phyloP scores from a whole-genome alignment of 495 filamentous ascomycete species.

The Penicillium psychrofluorescens region DNA sequence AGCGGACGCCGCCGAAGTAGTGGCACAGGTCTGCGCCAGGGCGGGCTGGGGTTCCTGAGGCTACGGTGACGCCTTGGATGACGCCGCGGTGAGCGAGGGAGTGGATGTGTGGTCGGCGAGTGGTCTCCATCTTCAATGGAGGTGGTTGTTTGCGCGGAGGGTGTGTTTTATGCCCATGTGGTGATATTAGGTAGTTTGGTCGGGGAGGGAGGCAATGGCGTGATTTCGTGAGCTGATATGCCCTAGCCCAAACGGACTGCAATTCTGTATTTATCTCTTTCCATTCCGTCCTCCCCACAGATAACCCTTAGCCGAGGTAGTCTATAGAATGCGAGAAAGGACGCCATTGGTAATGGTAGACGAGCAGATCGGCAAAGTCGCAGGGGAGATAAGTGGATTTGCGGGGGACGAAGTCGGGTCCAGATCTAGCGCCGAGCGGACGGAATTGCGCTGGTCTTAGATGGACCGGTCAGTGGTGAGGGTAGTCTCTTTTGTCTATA shows the following conservation, averaged over 20 bases:
- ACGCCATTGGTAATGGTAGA: slow-evolving; percentile 11
- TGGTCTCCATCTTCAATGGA: slow-evolving; percentile 19
- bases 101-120: slow-evolving; percentile 15
- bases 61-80: slow-evolving; percentile 30
- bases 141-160: no score
- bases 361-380: slow-evolving; percentile 13
- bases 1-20: slow-evolving; percentile 39
- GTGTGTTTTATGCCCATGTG: no score
- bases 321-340: not conserved
- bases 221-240: no score
- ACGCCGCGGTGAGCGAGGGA: slow-evolving; percentile 27
- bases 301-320: slow-evolving; percentile 17
- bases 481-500: no score
- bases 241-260: no score
- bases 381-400: slow-evolving; percentile 1
- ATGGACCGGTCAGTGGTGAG: no score
- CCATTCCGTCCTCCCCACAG: not conserved
- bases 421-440: slow-evolving; percentile 26
- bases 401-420: slow-evolving; percentile 9
- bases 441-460: no score
- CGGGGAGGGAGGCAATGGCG: no score
- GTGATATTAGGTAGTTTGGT: no score
- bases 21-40: slow-evolving; percentile 21
- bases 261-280: not conserved
- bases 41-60: slow-evolving; percentile 1